Evolutionary conservation across 306 rosid species (phyloP), one percentile per base, ranked within the genome.

Genomic region (Vigna unguiculata): DNA sequence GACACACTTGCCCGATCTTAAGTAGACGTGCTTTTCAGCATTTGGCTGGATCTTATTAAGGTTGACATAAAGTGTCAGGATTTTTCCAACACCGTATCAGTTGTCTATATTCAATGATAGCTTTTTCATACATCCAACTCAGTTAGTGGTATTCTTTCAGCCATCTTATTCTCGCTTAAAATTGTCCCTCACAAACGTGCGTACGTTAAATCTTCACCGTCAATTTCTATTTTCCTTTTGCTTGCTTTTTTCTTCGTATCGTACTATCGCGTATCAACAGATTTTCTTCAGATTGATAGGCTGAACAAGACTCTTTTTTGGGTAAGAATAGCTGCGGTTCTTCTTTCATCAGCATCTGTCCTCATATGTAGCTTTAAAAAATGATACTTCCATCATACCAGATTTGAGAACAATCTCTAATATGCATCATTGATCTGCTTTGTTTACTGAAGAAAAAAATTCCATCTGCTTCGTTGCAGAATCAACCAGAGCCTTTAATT

Each of bases 11-110:
- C 59, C 70, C 34, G 28, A 59, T 67, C 61, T 74, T 68, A 41
- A 53, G 15, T 25, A 7, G 30, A 32, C 30, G 19, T 74, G 78
- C 8, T 69, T 78, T 74, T 70, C 25, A 62, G 52, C 87, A 84
- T 43, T 43, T 84, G 82, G 79, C 54, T 77, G 69, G 77, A 80
- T 76, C 72, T 75, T 64, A 68, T 58, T 66, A 59, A 43, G 76
- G 81, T 24, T 76, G 60, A 67, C 59, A 74, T 66, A 36, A 69
- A 75, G 80, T 75, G 77, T 60, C 34, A 68, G 68, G 58, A 62
- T 41, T 63, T 69, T 59, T 53, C 48, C 71, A 55, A 69, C 77
- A 63, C 64, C 53, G 65, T 76, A 28, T 65, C 52, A 57, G 2
- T 57, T 24, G 41, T 80, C 68, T 24, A 54, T 72, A 66, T 32